These are phyloP conservation scores for Colletotrichum tabaci DNA, from an alignment of 2,329 filamentous ascomycete species.

Conservation along the genomic window DNA sequence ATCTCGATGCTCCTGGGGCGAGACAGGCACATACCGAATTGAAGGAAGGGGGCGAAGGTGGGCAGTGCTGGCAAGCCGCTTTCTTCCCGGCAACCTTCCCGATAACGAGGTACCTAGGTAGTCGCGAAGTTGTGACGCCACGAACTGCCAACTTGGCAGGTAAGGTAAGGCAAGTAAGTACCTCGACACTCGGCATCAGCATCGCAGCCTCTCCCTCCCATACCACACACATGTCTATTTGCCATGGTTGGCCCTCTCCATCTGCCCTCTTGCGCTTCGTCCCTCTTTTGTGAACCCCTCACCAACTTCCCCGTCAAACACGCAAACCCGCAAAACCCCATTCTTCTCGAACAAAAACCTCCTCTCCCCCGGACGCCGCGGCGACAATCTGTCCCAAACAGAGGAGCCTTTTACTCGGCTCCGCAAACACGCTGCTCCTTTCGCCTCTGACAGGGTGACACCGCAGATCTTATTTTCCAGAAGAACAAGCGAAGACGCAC, in stretches of 20 bases:
- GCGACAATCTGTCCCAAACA: slow-evolving; percentile 39
- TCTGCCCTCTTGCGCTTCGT: not conserved
- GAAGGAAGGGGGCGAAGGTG: no score
- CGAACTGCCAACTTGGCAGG: not conserved
- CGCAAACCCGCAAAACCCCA: slow-evolving; percentile 21
- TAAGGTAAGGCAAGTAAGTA: not conserved
- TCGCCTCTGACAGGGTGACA: slow-evolving; percentile 36
- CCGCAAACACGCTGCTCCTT: slow-evolving; percentile 29
- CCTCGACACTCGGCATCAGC: not conserved
- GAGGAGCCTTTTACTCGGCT: slow-evolving; percentile 24
- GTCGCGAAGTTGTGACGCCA: not conserved
- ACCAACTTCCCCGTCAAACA: slow-evolving; percentile 5
- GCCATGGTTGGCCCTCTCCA: not conserved
- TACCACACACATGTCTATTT: not conserved
- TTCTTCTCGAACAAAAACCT: slow-evolving; percentile 8
- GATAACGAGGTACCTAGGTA: not conserved
- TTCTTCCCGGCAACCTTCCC: no score
- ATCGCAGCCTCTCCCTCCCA: not conserved
- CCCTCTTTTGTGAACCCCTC: not conserved
- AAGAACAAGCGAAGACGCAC: slow-evolving; percentile 40
- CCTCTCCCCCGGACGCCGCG: slow-evolving; percentile 28
- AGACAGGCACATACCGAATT: not conserved
- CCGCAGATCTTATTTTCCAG: slow-evolving; percentile 43
- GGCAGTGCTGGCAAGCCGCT: no score
- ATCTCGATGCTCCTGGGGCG: not conserved